phyloP scores from a whole-genome alignment of 2,329 filamentous ascomycete genomes.

The Paraconiothyrium sp. region DNA sequence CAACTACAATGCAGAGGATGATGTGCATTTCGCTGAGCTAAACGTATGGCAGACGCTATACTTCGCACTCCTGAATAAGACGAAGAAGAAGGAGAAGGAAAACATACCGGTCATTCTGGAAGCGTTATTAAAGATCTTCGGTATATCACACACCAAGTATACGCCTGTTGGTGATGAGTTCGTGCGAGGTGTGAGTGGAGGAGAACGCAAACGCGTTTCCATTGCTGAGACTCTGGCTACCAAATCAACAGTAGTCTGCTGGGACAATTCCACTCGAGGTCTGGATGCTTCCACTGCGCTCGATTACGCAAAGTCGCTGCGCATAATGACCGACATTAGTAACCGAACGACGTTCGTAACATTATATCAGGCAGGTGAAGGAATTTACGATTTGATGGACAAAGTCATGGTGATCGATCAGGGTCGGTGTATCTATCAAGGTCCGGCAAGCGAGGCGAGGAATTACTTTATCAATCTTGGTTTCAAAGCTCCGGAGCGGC shows the following conservation, averaged over 20 bases:
- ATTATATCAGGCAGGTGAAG: slow-evolving; percentile 75
- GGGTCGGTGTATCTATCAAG: slow-evolving; percentile 75
- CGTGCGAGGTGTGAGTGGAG: slow-evolving; percentile 78
- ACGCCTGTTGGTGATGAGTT: slow-evolving; percentile 80
- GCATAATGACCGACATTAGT: slow-evolving; percentile 81
- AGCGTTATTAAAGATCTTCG: slow-evolving; percentile 79
- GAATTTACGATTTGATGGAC: slow-evolving; percentile 78
- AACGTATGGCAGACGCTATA: slow-evolving; percentile 81
- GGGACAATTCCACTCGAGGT: slow-evolving; percentile 85
- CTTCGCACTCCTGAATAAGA: slow-evolving; percentile 80
- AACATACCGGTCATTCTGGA: slow-evolving; percentile 75
- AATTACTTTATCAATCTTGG: slow-evolving; percentile 74
- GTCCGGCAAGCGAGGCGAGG: slow-evolving; percentile 67
- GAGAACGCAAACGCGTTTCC: slow-evolving; percentile 79
- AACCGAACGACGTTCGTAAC: slow-evolving; percentile 76
- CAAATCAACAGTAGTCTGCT: slow-evolving; percentile 75
- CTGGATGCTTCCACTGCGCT: slow-evolving; percentile 81
- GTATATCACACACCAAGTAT: slow-evolving; percentile 77
- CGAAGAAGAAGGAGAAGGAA: slow-evolving; percentile 69
- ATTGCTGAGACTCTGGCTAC: slow-evolving; percentile 81
- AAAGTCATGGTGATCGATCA: slow-evolving; percentile 81
- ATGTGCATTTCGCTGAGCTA: slow-evolving; percentile 76
- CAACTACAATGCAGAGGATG: slow-evolving; percentile 81
- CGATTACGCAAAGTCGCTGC: slow-evolving; percentile 79
- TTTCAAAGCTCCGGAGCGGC: slow-evolving; percentile 66